Base-by-base conservation (phyloP, 1,139 yeast species). In the Suhomyces panamericanus region DNA sequence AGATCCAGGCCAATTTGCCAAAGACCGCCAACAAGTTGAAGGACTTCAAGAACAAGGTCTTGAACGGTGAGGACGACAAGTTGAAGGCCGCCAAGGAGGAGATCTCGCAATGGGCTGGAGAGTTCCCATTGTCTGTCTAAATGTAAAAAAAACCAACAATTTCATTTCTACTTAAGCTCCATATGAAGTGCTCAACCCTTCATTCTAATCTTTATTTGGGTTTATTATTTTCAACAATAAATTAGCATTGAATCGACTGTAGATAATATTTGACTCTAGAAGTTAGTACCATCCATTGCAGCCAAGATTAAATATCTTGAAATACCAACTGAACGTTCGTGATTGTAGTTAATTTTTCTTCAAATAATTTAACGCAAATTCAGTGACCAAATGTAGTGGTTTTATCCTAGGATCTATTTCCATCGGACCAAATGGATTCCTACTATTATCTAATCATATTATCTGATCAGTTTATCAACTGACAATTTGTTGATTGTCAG, bases 1-100 rank as follows among this genome's bases (percentile, higher is more conserved):
- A 81, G 52, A 78, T 87, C 57, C 96, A 93, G 77, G 71, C 75
- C 42, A 75, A 73, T 56, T 80, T 88, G 60, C 95, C 96, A 57
- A 80, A 81, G 71, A 91, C 87, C 49, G 95, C 95, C 49, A 90
- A 91, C 76, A 90, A 85, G 75, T 81, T 93, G 67, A 91, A 88
- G 73, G 98, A 93, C 67, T 93, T 89, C 82, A 90, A 90, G 75
- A 81, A 83, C 56, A 83, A 81, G 64, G 81, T 89, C 50, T 81
- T 83, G 57, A 78, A 79, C 54, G 86, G 86, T 54, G 80, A 83
- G 51, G 82, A 78, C 43, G 91, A 84, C 62, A 67, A 68, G 53
- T 74, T 90, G 62, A 70, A 73, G 50, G 70, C 74, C 41, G 77
- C 86, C 59, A 89, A 88, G 76, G 69, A 75, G 47, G 98, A 93